Evolutionary conservation across 306 rosid genomes (phyloP).

Genomic region (Quercus glauca): DNA sequence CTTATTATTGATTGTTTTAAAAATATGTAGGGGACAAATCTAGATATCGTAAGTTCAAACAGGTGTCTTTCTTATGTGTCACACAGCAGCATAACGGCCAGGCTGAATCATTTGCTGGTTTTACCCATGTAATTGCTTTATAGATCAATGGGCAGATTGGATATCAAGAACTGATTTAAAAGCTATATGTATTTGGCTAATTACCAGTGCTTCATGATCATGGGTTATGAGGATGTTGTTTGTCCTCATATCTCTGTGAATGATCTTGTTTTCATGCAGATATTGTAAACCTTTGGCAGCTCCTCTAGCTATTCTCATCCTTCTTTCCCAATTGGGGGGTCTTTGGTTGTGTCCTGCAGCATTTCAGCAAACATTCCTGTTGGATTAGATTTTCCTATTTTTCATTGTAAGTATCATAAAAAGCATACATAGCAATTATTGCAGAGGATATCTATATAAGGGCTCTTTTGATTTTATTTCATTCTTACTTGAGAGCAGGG

Average conservation of each 20-base stretch:
- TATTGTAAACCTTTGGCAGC: slow-evolving; percentile 74
- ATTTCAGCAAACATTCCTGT: slow-evolving; percentile 1
- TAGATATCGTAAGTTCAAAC: neutral
- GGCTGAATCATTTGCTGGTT: too few species aligned
- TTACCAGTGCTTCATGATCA: slow-evolving; percentile 71
- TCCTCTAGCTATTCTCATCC: slow-evolving; percentile 72
- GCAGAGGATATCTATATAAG: neutral
- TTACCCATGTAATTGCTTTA: neutral
- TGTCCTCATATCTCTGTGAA: slow-evolving; percentile 87
- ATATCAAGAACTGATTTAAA: slow-evolving; percentile 7
- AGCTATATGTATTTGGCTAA: slow-evolving; percentile 8
- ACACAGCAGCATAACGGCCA: too few species aligned
- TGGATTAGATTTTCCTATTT: neutral
- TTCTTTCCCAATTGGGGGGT: slow-evolving; percentile 66
- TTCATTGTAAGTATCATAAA: neutral
- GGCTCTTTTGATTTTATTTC: neutral
- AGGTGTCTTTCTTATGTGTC: neutral
- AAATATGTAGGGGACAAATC: neutral
- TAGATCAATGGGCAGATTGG: neutral
- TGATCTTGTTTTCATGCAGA: slow-evolving; percentile 65
- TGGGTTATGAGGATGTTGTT: slow-evolving; percentile 85
- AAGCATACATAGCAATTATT: neutral
- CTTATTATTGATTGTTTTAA: neutral
- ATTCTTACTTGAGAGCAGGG: slow-evolving; percentile 56
- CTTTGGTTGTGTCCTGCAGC: slow-evolving; percentile 47